Evolutionary conservation across 2,329 filamentous ascomycete genomes (phyloP).

Genomic region (Aspergillus carbonarius): DNA sequence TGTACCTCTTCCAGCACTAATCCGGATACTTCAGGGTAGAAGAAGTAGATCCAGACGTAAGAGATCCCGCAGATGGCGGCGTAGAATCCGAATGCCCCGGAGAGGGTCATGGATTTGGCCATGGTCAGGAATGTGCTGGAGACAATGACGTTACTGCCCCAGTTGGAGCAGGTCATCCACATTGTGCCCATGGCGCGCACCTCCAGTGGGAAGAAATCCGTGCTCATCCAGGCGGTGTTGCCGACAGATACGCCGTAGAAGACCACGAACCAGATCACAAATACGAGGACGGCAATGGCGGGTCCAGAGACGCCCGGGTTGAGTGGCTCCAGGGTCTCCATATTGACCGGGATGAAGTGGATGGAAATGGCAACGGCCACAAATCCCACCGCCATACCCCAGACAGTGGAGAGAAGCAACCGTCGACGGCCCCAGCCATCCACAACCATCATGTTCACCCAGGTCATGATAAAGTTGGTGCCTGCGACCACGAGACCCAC

Average conservation of each 20-base stretch:
- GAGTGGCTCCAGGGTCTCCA: slow-evolving; percentile 34
- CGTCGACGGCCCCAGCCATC: slow-evolving; percentile 48
- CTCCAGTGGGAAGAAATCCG: slow-evolving; percentile 51
- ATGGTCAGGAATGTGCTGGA: slow-evolving; percentile 51
- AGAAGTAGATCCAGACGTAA: slow-evolving; percentile 28
- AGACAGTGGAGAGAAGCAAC: slow-evolving; percentile 46
- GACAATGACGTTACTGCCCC: slow-evolving; percentile 52
- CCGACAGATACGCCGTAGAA: slow-evolving; percentile 51
- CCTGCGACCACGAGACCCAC: slow-evolving; percentile 40
- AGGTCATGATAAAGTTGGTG: slow-evolving; percentile 49
- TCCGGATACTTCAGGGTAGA: slow-evolving; percentile 27
- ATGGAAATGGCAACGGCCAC: slow-evolving; percentile 46
- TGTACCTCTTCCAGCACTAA: slow-evolving; percentile 29
- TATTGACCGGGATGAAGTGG: slow-evolving; percentile 49
- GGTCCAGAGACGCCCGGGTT: slow-evolving; percentile 30
- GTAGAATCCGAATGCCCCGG: slow-evolving; percentile 55
- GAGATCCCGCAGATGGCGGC: slow-evolving; percentile 51
- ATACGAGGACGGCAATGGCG: slow-evolving; percentile 44
- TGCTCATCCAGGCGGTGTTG: slow-evolving; percentile 51
- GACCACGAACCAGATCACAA: slow-evolving; percentile 46
- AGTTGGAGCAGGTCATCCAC: slow-evolving; percentile 50
- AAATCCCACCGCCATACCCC: slow-evolving; percentile 44
- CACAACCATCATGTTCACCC: slow-evolving; percentile 49
- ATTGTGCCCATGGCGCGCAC: slow-evolving; percentile 52
- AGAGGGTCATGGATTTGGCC: slow-evolving; percentile 53